Percentiles rank a stretch among this genome's conserved stretches.
These are phyloP conservation scores for Plasmodium gonderi DNA, from an alignment of 169 alveolate genomes.

Conservation along the genomic window DNA sequence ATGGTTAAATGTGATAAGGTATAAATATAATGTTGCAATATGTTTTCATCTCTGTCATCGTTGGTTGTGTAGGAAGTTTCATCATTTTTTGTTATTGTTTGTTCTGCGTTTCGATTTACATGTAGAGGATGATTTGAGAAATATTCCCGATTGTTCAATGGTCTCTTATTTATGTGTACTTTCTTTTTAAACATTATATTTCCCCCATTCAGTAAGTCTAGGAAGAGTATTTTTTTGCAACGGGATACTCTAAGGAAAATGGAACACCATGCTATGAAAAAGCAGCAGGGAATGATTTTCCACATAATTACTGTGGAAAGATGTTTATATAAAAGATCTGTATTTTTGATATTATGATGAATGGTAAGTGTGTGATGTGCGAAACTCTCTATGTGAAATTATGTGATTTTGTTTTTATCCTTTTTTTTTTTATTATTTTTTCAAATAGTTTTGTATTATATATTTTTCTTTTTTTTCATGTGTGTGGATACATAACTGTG, in stretches of 20 bases:
- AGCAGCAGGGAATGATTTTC: not conserved
- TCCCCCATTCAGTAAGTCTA: constrained; percentile 28
- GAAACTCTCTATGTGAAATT: not conserved
- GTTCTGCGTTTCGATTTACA: constrained; percentile 6
- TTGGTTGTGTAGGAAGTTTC: not conserved
- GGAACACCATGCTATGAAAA: not conserved
- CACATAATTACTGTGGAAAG: not conserved
- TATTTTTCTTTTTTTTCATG: not conserved
- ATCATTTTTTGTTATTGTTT: not conserved
- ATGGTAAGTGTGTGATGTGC: not conserved
- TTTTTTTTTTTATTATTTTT: not conserved
- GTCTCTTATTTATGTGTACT: constrained; percentile 15
- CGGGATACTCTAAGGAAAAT: not conserved
- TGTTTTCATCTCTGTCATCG: constrained; percentile 20
- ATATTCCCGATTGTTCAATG: not conserved
- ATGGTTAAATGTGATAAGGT: constrained; percentile 63
- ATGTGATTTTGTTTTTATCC: not conserved
- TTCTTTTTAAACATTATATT: constrained; percentile 28
- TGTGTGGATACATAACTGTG: not conserved
- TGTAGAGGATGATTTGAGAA: not conserved
- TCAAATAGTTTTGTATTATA: not conserved
- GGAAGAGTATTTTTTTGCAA: constrained; percentile 29
- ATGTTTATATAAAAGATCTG: not conserved
- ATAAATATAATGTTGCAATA: constrained; percentile 42
- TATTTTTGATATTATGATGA: not conserved